Conservation (phyloP, 1,139 yeast genomes). For the Blastobotrys persicus region DNA sequence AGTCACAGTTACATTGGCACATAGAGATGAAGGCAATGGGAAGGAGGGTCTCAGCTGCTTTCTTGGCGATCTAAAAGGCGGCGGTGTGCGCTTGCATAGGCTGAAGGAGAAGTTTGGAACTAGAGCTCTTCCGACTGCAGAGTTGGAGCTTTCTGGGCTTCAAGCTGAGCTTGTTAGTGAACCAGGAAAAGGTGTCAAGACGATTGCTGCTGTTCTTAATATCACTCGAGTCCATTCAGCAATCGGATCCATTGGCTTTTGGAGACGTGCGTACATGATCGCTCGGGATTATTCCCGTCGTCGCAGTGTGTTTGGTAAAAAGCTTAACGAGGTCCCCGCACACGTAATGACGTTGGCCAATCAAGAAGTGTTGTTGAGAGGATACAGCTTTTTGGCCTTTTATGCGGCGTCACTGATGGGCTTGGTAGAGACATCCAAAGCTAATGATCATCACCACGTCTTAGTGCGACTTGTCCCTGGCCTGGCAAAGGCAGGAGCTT, state of each 20-base stretch:
- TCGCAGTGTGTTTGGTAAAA: conserved; percentile 31
- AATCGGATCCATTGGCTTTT: conserved; percentile 28
- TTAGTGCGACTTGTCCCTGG: conserved; percentile 33
- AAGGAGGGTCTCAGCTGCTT: conserved; percentile 30
- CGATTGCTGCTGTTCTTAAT: conserved; percentile 33
- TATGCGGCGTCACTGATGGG: conserved; percentile 33
- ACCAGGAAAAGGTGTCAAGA: conserved; percentile 33
- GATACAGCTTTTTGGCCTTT: conserved; percentile 27
- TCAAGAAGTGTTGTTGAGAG: conserved; percentile 28
- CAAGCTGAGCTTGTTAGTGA: conserved; percentile 30
- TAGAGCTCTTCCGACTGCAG: conserved; percentile 36
- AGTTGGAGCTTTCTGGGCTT: conserved; percentile 30
- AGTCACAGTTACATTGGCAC: conserved; percentile 33
- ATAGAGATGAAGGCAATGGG: conserved; percentile 19
- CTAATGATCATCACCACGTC: conserved; percentile 21
- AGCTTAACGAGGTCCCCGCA: conserved; percentile 26
- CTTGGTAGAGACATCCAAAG: conserved; percentile 25
- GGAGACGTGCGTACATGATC: conserved; percentile 33
- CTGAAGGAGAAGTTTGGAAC: conserved; percentile 37
- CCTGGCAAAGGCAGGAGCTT: conserved; percentile 30
- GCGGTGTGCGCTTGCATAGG: conserved; percentile 31
- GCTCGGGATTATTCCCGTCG: conserved; percentile 33
- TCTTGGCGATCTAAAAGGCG: conserved; percentile 25
- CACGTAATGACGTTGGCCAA: conserved; percentile 32
- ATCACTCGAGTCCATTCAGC: conserved; percentile 34